Evolutionary conservation across 2,329 filamentous ascomycete species (phyloP).

Genomic region (Colletotrichum spinosum): DNA sequence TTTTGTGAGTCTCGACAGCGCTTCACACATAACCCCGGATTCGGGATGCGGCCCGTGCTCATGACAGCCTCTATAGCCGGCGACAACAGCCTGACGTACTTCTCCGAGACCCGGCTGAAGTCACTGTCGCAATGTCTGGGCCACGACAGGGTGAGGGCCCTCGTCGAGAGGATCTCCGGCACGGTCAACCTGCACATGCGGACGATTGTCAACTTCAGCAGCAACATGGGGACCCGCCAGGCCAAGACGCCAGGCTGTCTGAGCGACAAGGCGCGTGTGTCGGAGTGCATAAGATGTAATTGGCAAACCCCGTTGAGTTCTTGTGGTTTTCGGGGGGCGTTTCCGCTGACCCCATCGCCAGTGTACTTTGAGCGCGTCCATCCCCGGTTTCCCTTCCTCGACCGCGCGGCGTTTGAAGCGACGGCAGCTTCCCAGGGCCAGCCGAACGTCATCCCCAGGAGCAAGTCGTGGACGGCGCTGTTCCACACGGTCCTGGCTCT

Average conservation of each 20-base stretch:
- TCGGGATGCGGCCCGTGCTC: conserved; percentile 1
- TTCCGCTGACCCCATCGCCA: conserved; percentile 30
- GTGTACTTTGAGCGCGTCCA: conserved; percentile 51
- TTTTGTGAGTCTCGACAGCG: conserved; percentile 39
- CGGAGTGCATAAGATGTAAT: conserved; percentile 30
- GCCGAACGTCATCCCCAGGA: not conserved
- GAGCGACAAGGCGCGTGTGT: conserved; percentile 13
- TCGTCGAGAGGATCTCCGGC: conserved; percentile 43
- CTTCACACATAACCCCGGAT: too few species aligned
- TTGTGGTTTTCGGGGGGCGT: not conserved
- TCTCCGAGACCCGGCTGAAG: conserved; percentile 45
- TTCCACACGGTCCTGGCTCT: conserved; percentile 48
- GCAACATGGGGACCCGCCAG: not conserved
- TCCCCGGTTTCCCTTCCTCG: conserved; percentile 51
- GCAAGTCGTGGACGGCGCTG: conserved; percentile 46
- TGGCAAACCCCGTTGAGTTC: not conserved
- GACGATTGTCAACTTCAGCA: not conserved
- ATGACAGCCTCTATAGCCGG: not conserved
- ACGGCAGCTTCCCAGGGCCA: conserved; percentile 22
- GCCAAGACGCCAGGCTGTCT: conserved; percentile 13
- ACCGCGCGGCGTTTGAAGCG: conserved; percentile 36
- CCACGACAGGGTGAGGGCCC: conserved; percentile 44
- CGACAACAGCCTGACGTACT: conserved; percentile 43
- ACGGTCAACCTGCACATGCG: conserved; percentile 34
- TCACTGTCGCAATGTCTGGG: conserved; percentile 44